Conservation (phyloP, 768 basidiomycete genomes). For the Hericium rajendrae region DNA sequence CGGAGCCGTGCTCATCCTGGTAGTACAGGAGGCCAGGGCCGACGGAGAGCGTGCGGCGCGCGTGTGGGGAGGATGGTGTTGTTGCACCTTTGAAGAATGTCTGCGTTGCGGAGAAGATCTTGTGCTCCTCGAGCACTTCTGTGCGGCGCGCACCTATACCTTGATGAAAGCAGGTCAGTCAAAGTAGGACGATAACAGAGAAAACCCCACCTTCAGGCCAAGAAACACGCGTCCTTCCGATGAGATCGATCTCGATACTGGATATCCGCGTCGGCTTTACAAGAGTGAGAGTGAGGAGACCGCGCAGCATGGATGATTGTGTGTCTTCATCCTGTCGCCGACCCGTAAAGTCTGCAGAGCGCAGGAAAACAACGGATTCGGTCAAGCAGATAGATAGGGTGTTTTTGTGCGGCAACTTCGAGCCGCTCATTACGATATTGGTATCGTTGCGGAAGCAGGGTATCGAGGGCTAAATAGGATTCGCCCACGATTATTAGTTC, state of each 20-base stretch:
- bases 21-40: slow-evolving; percentile 42
- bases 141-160: slow-evolving; percentile 63
- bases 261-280: slow-evolving; percentile 78
- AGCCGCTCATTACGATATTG: background rate
- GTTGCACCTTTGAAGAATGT: slow-evolving; percentile 61
- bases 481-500: background rate
- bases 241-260: slow-evolving; percentile 73
- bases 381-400: slow-evolving; percentile 37
- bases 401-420: slow-evolving; percentile 26
- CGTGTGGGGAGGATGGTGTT: slow-evolving; percentile 22
- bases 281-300: slow-evolving; percentile 52
- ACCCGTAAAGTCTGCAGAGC: slow-evolving; percentile 27
- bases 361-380: slow-evolving; percentile 47
- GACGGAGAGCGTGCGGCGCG: slow-evolving; percentile 38
- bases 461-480: background rate
- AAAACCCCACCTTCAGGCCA: slow-evolving; percentile 75
- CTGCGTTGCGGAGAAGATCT: slow-evolving; percentile 58
- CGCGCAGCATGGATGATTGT: slow-evolving; percentile 51
- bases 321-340: slow-evolving; percentile 23
- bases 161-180: slow-evolving; percentile 10
- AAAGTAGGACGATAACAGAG: background rate
- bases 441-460: background rate
- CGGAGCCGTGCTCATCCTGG: slow-evolving; percentile 21
- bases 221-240: slow-evolving; percentile 58
- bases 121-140: slow-evolving; percentile 73